phyloP scores from a whole-genome alignment of 768 basidiomycete species.

The Hemileccinum rubropunctum region DNA sequence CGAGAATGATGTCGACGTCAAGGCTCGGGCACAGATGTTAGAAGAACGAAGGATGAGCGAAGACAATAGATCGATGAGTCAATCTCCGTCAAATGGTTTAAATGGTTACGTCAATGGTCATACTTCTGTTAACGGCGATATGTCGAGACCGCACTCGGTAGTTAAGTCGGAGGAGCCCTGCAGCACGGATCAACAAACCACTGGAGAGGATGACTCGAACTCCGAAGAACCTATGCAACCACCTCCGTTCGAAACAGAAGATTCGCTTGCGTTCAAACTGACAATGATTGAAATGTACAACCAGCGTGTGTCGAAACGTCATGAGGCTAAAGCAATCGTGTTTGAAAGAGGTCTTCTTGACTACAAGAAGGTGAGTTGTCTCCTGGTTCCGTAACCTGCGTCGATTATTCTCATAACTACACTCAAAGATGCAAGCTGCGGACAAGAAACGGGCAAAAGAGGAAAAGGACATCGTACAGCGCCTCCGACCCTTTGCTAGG shows the following conservation, averaged over 20 bases:
- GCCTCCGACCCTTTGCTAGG: conserved; percentile 86
- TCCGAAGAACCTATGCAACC: conserved; percentile 66
- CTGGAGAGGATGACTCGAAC: conserved; percentile 56
- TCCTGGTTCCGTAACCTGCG: no score
- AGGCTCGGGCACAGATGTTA: conserved; percentile 42
- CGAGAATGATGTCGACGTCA: conserved; percentile 72
- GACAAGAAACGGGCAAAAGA: conserved; percentile 92
- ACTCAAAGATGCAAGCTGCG: conserved; percentile 73
- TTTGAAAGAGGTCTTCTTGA: conserved; percentile 90
- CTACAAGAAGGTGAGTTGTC: conserved; percentile 78
- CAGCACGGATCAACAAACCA: conserved; percentile 30
- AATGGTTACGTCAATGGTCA: conserved; percentile 35
- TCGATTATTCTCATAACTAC: conserved; percentile 3
- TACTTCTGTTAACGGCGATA: conserved; percentile 36
- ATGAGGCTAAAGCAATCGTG: conserved; percentile 84
- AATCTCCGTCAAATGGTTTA: conserved; percentile 20
- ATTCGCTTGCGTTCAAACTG: conserved; percentile 86
- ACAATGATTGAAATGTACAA: conserved; percentile 88
- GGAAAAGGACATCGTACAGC: conserved; percentile 86
- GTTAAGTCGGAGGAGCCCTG: conserved; percentile 46
- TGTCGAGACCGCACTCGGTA: conserved; percentile 23
- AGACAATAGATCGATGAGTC: conserved; percentile 20
- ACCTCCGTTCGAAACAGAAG: conserved; percentile 77
- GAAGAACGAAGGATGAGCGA: conserved; percentile 36
- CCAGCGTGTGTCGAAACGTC: conserved; percentile 81